Base-by-base conservation (phyloP, 2,329 filamentous ascomycete species). In the Trichoderma lentiforme region DNA sequence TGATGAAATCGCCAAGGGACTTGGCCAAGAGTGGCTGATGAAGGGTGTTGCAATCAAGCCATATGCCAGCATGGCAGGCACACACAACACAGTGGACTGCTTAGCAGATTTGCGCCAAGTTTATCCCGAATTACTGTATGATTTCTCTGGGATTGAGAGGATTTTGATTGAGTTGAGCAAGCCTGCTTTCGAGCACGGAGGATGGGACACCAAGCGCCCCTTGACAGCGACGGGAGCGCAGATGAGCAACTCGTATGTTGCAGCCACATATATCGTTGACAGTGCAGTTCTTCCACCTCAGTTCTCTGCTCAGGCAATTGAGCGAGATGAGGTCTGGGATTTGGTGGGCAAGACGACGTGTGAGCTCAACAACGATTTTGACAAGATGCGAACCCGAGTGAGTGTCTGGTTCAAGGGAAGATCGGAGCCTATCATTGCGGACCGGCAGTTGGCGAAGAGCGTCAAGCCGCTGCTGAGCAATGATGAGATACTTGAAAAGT, bases 201-300 rank as follows among this genome's bases (percentile, higher is more conserved):
- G 82, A 9, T 84, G 79, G 77, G 74, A 77, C 8, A 74, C 78
- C 1, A 75, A 76, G 36, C 75, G 79, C 12, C 82, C 82, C 1
- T 64, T 83, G 6, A 79, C 77, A 0, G 73, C 75, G 6, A 82
- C 79, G 0, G 82, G 81, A 1, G 81, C 82, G 4, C 82, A 84
- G 66, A 83, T 84, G 82, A 80, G 77, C 66, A 76, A 75, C 15
- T 73, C 78, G 0, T 84, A 82, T 72, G 76, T 79, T 12, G 78
- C 78, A 1, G 82, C 79, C 0, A 78, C 76, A 5, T 81, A 84
- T 66, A 72, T 84, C 4, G 76, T 83, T 6, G 80, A 84, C 71
- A 73, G 74, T 4, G 73, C 81, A 30, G 81, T 83, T 2, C 73
- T 82, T 3, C 75, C 78, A 6, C 75, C 74, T 1, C 78, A 83